phyloP scores from a whole-genome alignment of 176 grass and related monocot genomes.

The Coix lacrymajobi region DNA sequence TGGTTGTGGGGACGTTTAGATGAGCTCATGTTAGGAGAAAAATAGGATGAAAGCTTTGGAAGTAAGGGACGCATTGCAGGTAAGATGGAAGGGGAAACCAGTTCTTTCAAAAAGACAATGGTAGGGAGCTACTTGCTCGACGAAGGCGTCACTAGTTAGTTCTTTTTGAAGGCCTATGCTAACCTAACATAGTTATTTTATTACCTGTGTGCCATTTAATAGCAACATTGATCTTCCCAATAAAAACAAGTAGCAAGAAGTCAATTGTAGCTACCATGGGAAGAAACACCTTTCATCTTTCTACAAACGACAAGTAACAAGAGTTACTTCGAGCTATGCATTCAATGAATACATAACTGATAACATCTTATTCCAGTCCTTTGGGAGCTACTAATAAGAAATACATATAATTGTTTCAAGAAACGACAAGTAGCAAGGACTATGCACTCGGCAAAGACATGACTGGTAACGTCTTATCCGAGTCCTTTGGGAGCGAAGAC shows the following conservation, averaged over 20 bases:
- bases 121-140: too few relatives aligned
- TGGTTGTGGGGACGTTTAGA: not conserved
- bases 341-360: not conserved
- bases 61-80: not conserved
- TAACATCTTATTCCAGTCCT: not conserved
- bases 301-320: not conserved
- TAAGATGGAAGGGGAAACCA: not conserved
- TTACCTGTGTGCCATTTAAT: not conserved
- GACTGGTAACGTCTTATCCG: not conserved
- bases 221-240: not conserved
- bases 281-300: not conserved
- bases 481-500: not conserved
- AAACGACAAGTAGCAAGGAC: not conserved
- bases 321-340: not conserved
- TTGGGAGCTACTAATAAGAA: not conserved
- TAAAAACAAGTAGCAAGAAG: not conserved
- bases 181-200: not conserved
- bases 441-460: not conserved
- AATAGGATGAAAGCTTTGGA: not conserved
- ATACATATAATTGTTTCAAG: not conserved
- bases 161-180: not conserved
- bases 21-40: not conserved
- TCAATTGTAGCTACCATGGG: not conserved
- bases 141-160: not conserved
- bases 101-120: not conserved